These are phyloP conservation scores for Vickermania ingenoplastis DNA, from an alignment of 208 protist genomes.

Conservation along the genomic window DNA sequence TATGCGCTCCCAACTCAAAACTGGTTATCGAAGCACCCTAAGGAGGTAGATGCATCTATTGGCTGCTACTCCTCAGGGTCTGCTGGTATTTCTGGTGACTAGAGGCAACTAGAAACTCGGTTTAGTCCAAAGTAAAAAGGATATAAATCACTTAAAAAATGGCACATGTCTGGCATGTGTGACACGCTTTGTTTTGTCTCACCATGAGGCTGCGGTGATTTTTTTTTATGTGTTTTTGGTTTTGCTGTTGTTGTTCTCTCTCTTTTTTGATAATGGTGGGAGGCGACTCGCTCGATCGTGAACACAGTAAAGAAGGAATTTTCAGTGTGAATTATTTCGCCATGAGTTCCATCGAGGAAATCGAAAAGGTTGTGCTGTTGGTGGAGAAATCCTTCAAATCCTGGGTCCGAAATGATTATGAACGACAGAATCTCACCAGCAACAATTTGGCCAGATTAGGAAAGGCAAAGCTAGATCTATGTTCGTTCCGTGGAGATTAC, in stretches of 20 bases:
- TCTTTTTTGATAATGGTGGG: no score
- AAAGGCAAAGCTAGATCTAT: slow-evolving; percentile 14
- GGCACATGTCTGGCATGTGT: no score
- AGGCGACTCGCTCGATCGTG: no score
- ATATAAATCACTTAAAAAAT: no score
- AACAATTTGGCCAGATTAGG: slow-evolving; percentile 36
- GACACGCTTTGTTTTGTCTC: neutral
- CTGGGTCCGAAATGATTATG: slow-evolving; percentile 52
- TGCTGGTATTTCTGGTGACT: slow-evolving; percentile 9
- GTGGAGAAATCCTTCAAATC: slow-evolving; percentile 35
- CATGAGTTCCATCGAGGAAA: no score
- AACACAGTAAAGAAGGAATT: no score
- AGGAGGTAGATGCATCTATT: slow-evolving; percentile 4
- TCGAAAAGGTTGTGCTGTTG: no score
- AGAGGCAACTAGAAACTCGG: neutral
- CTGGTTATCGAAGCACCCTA: neutral
- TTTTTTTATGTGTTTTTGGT: no score
- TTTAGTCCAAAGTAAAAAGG: no score
- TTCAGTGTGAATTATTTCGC: no score
- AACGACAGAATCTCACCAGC: slow-evolving; percentile 30
- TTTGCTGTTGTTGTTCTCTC: no score
- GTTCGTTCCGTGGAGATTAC: slow-evolving; percentile 41
- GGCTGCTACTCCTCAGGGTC: slow-evolving; percentile 24
- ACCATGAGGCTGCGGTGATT: no score
- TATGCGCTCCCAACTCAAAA: neutral